Conservation (phyloP, 768 basidiomycete species). For the Pisolithus orientalis region DNA sequence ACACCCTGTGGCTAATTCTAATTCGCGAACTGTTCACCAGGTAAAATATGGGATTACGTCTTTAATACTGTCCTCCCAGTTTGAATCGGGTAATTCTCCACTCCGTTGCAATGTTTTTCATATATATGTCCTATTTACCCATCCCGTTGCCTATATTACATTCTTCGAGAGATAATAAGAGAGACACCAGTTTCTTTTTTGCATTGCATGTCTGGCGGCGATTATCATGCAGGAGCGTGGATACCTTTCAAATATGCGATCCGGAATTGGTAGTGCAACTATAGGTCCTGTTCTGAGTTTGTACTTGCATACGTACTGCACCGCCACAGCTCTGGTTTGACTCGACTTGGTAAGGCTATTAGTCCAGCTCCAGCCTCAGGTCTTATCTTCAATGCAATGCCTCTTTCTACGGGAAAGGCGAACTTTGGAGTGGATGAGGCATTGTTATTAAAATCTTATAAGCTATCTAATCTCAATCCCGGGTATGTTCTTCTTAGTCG, state of each 20-base stretch:
- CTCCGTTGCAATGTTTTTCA: neutral
- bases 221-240: too few relatives aligned
- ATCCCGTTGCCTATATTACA: neutral
- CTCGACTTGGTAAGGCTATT: too few relatives aligned
- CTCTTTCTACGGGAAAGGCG: constrained; percentile 45
- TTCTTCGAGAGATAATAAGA: neutral
- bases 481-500: constrained; percentile 40
- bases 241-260: too few relatives aligned
- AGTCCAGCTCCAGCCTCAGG: too few relatives aligned
- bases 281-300: neutral
- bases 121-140: neutral
- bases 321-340: neutral
- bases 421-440: constrained; percentile 77
- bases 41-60: constrained; percentile 91
- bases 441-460: constrained; percentile 81
- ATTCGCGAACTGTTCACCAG: constrained; percentile 26
- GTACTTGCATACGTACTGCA: neutral
- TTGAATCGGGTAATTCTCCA: constrained; percentile 25
- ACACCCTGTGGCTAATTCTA: constrained; percentile 3
- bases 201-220: neutral
- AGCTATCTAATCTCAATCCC: constrained; percentile 70
- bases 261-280: neutral
- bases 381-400: constrained; percentile 8
- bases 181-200: neutral
- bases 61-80: constrained; percentile 78